Percentiles rank a stretch among this genome's conserved stretches.
Evolutionary conservation across 129 eudicot genomes (phyloP).

Genomic region (Flaveria sonorensis): DNA sequence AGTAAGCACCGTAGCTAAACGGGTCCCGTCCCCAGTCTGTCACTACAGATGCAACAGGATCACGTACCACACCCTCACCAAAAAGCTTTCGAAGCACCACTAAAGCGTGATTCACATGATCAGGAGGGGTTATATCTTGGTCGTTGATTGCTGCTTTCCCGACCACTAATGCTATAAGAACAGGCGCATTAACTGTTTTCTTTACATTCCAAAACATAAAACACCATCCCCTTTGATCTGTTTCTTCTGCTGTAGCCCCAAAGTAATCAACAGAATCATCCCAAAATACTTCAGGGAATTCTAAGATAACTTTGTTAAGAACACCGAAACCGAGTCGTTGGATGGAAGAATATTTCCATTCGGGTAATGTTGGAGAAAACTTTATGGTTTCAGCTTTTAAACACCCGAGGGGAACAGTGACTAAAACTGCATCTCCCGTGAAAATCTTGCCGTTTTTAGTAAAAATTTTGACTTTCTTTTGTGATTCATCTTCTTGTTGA

Average conservation of each 20-base stretch:
- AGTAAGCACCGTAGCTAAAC: slow-evolving; percentile 94
- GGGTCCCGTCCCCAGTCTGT: slow-evolving; percentile 99
- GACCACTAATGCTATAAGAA: slow-evolving; percentile 90
- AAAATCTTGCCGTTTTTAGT: slow-evolving; percentile 69
- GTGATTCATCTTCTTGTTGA: slow-evolving; percentile 30
- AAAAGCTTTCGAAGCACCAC: slow-evolving; percentile 85
- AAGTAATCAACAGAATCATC: slow-evolving; percentile 94
- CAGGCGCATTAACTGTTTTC: slow-evolving; percentile 96
- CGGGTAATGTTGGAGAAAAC: slow-evolving; percentile 80
- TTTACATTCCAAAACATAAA: slow-evolving; percentile 98
- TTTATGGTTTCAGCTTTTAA: slow-evolving; percentile 74
- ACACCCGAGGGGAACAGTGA: slow-evolving; percentile 97
- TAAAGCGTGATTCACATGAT: slow-evolving; percentile 78
- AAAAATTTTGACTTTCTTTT: slow-evolving; percentile 65
- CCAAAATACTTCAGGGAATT: slow-evolving; percentile 94
- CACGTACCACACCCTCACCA: slow-evolving; percentile 66
- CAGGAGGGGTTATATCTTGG: slow-evolving; percentile 54
- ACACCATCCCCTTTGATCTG: slow-evolving; percentile 79
- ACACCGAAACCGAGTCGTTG: slow-evolving; percentile 93
- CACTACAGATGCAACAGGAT: slow-evolving; percentile 92
- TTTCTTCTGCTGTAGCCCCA: slow-evolving; percentile 94
- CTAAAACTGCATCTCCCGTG: slow-evolving; percentile 77
- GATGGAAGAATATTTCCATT: slow-evolving; percentile 79
- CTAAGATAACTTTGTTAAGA: slow-evolving; percentile 85
- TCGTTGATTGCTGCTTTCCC: slow-evolving; percentile 89